Evolutionary conservation across 1,139 yeast species (phyloP), one percentile per base, ranked within the genome.

Genomic region (Lodderomyces orthopsilosis): DNA sequence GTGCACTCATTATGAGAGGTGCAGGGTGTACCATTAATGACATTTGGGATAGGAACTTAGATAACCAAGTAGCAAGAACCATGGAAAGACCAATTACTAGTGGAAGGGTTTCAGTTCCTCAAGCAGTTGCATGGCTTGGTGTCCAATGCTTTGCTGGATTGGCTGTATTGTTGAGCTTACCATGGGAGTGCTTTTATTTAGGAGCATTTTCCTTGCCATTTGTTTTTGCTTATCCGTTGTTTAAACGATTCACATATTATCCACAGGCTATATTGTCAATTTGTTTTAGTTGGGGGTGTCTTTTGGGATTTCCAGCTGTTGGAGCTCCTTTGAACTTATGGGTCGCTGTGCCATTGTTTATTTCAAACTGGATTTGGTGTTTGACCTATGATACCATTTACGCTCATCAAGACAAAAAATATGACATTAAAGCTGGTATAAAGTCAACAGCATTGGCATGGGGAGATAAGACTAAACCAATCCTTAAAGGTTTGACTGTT

Each of bases 1-100:
- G 99, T 10, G 80, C 98, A 0, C 58, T 91, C 34, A 74, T 91
- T 13, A 93, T 94, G 96, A 78, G 99, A 63, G 97, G 98, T 33
- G 98, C 97, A 1, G 99, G 98, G 0, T 94, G 99, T 61, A 91
- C 96, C 1, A 84, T 94, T 45, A 94, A 94, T 58, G 99, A 94
- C 62, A 70, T 91, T 42, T 70, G 84, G 59, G 99, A 94, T 59
- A 71, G 91, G 45, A 74, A 91, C 48, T 70, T 91, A 43, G 99
- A 94, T 57, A 75, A 77, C 50, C 79, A 89, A 59, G 98, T 94
- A 2, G 84, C 85, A 8, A 76, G 99, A 52, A 91, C 98, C 0
- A 77, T 83, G 44, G 89, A 83, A 56, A 73, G 99, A 53, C 99
- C 99, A 9, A 75, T 94, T 38, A 94, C 98, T 0, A 81, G 96